A percentile compares a stretch with the other conserved stretches of the same genome.
Conservation (phyloP, 2,329 filamentous ascomycete genomes). For the Venturia effusa region DNA sequence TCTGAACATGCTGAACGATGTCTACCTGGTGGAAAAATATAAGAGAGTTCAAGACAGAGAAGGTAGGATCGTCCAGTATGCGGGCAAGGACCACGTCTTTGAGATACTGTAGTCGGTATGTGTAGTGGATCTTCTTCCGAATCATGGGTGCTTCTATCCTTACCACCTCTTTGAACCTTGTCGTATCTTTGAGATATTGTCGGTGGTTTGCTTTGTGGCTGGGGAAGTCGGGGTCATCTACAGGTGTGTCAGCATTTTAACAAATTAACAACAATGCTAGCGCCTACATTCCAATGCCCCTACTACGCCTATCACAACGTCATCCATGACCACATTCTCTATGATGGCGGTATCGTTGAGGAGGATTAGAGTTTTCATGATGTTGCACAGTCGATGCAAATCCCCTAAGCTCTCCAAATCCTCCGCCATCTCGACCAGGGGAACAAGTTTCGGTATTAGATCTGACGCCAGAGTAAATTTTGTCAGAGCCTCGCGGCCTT, state of each 20-base stretch:
- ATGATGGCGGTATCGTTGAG: constrained; percentile 94
- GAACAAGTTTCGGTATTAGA: constrained; percentile 79
- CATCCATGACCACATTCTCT: constrained; percentile 83
- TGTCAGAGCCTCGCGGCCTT: constrained; percentile 72
- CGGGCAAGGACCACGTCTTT: constrained; percentile 97
- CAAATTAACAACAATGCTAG: constrained; percentile 1
- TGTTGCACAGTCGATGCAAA: constrained; percentile 86
- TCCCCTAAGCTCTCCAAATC: constrained; percentile 80
- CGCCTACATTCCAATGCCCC: constrained; percentile 75
- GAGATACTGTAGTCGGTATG: constrained; percentile 88
- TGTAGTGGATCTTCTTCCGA: constrained; percentile 86
- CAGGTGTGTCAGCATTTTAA: constrained; percentile 21
- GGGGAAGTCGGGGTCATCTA: constrained; percentile 90
- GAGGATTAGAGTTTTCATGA: constrained; percentile 92
- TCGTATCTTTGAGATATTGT: constrained; percentile 79
- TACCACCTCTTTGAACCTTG: constrained; percentile 92
- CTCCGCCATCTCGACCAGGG: constrained; percentile 78
- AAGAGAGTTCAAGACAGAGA: constrained; percentile 90
- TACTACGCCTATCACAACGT: constrained; percentile 81
- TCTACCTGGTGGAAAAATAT: constrained; percentile 99
- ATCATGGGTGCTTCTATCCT: constrained; percentile 75
- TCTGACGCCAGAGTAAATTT: constrained; percentile 79
- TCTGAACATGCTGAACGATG: constrained; percentile 89
- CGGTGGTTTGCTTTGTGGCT: constrained; percentile 96
- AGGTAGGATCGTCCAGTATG: constrained; percentile 94